Evolutionary conservation across 208 protist genomes (phyloP), one percentile per base, ranked within the genome.

Genomic region (Blechomonas ayalai): DNA sequence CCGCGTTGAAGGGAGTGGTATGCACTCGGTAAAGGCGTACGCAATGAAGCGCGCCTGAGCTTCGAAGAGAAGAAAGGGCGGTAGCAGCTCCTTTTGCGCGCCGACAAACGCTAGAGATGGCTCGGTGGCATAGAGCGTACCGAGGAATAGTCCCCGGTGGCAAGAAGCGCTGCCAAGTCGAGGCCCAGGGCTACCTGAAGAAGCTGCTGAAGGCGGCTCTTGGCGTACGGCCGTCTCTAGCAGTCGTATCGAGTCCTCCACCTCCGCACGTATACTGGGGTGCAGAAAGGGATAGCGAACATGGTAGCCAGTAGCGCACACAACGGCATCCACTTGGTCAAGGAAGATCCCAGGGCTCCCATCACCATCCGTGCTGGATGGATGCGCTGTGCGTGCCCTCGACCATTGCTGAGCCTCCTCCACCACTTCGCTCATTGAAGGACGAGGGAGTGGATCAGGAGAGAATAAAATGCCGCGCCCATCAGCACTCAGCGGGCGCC

Each of bases 31-130:
- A 45, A 94, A 90, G 43, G 72, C 73, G 57, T 82, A 90, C 6
- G 72, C 64, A 16, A 90, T 50, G 54, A 90, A 90, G 31, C 73
- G 72, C n/a, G 81, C 33, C 53, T 94, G 85, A 9, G 79, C 82
- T 54, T 94, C 85, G 32, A 87, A 87, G 6, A 94, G 39, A 12
- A 94, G 56, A 52, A 85, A 84, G 4, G 85, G 85, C 1, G 85
- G 85, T 32, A 90, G 52, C 46, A 94, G 23, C 29, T 76, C 78
- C 29, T 52, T 57, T 54, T 88, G 85, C n/a, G 77, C 46, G 7
- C 81, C 85, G 4, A 94, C 73, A 52, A 94, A 72, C 10, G 81
- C 85, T 36, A 94, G 55, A 4, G 85, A 74, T 1, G 81, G 81
- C 28, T 76, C 25, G 1, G 46, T 48, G 1, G 50, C 40, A 43